Evolutionary conservation across 176 grass and related monocot genomes (phyloP).

Genomic region (Lolium perenne): DNA sequence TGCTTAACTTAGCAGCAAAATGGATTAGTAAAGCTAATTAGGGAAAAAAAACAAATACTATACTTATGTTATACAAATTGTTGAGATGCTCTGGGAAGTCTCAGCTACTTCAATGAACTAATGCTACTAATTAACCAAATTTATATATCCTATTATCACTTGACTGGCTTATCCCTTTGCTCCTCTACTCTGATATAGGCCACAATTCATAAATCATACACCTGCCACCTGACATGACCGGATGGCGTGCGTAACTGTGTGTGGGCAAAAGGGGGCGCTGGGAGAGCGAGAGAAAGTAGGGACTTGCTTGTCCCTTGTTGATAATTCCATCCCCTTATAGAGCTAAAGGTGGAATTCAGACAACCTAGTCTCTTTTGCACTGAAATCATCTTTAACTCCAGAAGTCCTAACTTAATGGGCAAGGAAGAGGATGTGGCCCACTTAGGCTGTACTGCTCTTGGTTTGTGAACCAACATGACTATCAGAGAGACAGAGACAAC

Average conservation of each 20-base stretch:
- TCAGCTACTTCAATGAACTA: constrained; percentile 33
- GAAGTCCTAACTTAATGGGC: constrained; percentile 4
- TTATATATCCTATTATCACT: constrained; percentile 18
- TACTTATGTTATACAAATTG: neutral
- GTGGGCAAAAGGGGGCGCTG: neutral
- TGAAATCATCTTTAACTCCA: neutral
- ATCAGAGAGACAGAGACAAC: neutral
- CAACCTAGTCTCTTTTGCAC: neutral
- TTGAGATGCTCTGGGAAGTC: constrained; percentile 18
- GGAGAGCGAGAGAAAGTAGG: neutral
- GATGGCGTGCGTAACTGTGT: neutral
- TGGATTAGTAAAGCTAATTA: constrained; percentile 17
- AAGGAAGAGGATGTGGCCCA: neutral
- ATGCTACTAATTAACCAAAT: constrained; percentile 18
- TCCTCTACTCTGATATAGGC: constrained; percentile 24
- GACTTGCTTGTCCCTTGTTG: neutral
- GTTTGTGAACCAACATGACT: neutral
- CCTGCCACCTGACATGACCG: neutral
- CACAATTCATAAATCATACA: neutral
- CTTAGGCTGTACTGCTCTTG: neutral
- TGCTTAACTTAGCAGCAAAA: constrained; percentile 35
- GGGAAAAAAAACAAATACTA: neutral
- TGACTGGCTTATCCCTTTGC: constrained; percentile 23
- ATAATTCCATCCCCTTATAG: neutral
- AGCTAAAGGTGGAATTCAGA: constrained; percentile 8